A percentile compares a stretch with the other conserved stretches of the same genome.
These are phyloP conservation scores for Trapa bicornis DNA, from an alignment of 345 rosid genomes.

Conservation along the genomic window DNA sequence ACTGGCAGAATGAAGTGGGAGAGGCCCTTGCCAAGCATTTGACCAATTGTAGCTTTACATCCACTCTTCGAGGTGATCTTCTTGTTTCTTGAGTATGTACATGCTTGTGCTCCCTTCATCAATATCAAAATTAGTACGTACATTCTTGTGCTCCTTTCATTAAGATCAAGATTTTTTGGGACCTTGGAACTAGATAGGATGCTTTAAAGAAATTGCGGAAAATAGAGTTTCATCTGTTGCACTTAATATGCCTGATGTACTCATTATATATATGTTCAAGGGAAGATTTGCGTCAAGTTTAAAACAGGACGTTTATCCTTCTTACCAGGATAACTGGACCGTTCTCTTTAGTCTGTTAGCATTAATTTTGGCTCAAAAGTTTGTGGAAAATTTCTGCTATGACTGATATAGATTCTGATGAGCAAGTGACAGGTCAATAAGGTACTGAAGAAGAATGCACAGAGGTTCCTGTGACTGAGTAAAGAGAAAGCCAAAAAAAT, in stretches of 20 bases:
- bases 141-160: no score
- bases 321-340: neutral
- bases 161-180: no score
- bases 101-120: neutral
- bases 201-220: no score
- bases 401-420: slow-evolving; percentile 37
- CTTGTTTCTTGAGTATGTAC: no score
- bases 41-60: slow-evolving; percentile 68
- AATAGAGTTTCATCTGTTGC: no score
- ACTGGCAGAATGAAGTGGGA: slow-evolving; percentile 75
- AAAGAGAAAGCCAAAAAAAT: slow-evolving; percentile 5
- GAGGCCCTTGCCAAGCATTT: slow-evolving; percentile 83
- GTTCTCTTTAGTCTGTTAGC: neutral
- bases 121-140: no score
- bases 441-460: slow-evolving; percentile 55
- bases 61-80: slow-evolving; percentile 66
- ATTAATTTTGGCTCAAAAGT: slow-evolving; percentile 11
- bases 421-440: slow-evolving; percentile 69
- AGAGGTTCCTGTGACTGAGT: slow-evolving; percentile 28
- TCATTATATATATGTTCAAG: no score
- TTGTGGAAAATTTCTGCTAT: neutral
- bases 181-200: no score
- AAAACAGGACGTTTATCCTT: neutral
- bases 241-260: no score
- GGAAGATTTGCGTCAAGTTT: neutral